Evolutionary conservation across 208 protist genomes (phyloP), one percentile per base, ranked within the genome.

Genomic region (Leishmania mexicana): DNA sequence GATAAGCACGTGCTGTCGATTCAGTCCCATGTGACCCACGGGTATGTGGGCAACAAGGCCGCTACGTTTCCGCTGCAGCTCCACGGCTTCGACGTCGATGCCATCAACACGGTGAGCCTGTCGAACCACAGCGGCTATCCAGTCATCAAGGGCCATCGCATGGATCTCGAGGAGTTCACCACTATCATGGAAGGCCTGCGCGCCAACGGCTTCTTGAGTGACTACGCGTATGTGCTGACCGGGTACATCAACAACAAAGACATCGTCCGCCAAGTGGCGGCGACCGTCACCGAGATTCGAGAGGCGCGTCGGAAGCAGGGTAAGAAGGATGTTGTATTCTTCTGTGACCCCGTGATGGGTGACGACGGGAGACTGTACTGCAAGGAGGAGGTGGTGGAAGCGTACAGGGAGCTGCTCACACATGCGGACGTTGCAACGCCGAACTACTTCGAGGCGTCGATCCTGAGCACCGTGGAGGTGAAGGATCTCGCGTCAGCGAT

Each of bases 11-110:
- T 99, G 49, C 87, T 99, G 15, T 99, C 97, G 3, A 98, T 99
- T 71, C 98, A 99, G 91, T 98, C 94, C 2, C 98, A 98, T 87
- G 97, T 99, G 10, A 97, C 96, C 13, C 96, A 99, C 83, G 98
- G 98, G 11, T 99, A 99, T 85, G 98, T 99, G 17, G 98, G 98
- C 70, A 99, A 99, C 90, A 98, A 98, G 76, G 95, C 95, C 2
- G 97, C 98, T 35, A 94, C 94, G 6, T 98, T 99, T 83, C 96
- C 97, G 11, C 88, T 99, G 24, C 97, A 99, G 86, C 85, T 99
- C 1, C 91, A 98, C 71, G 98, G 98, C 40, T 94, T 99, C 75
- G 98, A 99, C 49, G 96, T 99, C 45, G 98, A 99, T 81, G 89
- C 88, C 54, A 90, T 99, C 45, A 99, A 99, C 88, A 98, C 97